Base-by-base conservation (phyloP, 164 flowering plant species). In the Protea cynaroides region DNA sequence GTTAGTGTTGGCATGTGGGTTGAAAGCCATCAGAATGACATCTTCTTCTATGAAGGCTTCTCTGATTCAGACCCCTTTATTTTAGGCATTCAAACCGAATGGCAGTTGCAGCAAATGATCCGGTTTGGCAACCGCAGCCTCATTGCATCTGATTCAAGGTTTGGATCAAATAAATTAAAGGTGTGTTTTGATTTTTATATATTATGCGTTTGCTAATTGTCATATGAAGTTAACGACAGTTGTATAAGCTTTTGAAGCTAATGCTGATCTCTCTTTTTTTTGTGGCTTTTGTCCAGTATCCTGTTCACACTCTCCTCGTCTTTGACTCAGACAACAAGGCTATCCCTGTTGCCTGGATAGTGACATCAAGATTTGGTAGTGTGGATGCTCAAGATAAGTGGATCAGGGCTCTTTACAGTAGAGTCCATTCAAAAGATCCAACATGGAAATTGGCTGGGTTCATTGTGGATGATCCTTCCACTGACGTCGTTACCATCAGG, bases 61-160 rank as follows among this genome's bases (percentile, higher is more conserved):
- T 80, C 92, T 68, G 90, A 88, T 72, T 75, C 84, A 10, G 89
- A 78, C 12, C 94, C 99, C 57, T 83, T 90, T 64, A 68, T 73
- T 54, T 65, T 95, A 68, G 97, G 99, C 36, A 88, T 95, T 59
- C 99, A 95, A 72, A 88, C 99, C 29, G 94, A 95, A 69, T 92
- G 97, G 99, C 99, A 95, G 80, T 76, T 95, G 81, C 97, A 95
- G 52, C 99, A 95, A 69, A 82, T 95, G 99, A 88, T 95, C 74
- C 86, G 83, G 9, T 92, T 86, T 77, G 97, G 97, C 4, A 90
- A 95, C 69, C 77, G 79, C 49, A 75, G 89, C 72, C 86, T 92
- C 44, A 18, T 95, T 54, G 89, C 84, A 66, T 86, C 83, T 46
- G 87, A 90, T 82, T 95, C 96, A 50, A 80, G 84, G 73, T 88